phyloP scores from a whole-genome alignment of 2,329 filamentous ascomycete species.

The Arthrobotrys iridis region DNA sequence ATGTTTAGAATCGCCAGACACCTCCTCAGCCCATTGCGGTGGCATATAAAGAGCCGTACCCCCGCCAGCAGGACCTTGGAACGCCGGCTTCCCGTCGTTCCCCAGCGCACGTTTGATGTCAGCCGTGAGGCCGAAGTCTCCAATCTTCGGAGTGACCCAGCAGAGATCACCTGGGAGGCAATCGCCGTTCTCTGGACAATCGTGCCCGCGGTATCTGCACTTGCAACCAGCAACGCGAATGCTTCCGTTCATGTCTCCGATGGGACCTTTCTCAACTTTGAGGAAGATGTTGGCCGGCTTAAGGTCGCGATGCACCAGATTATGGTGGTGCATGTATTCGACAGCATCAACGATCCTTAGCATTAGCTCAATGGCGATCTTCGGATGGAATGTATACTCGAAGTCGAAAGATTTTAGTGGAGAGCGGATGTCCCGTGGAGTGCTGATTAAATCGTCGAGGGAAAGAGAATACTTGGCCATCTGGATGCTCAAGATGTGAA shows the following conservation, averaged over 20 bases:
- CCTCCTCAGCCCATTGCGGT: slow-evolving; percentile 29
- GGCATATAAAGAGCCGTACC: slow-evolving; percentile 47
- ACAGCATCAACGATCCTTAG: slow-evolving; percentile 71
- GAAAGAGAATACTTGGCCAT: slow-evolving; percentile 74
- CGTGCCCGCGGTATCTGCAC: slow-evolving; percentile 61
- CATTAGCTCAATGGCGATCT: slow-evolving; percentile 69
- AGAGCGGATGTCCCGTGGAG: slow-evolving; percentile 55
- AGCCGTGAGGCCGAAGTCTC: slow-evolving; percentile 74
- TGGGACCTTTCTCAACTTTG: slow-evolving; percentile 62
- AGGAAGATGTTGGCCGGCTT: slow-evolving; percentile 77
- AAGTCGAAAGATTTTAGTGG: slow-evolving; percentile 56
- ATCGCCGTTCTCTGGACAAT: slow-evolving; percentile 57
- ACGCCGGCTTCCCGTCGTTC: slow-evolving; percentile 61
- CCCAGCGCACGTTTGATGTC: slow-evolving; percentile 64
- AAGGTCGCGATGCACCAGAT: slow-evolving; percentile 73
- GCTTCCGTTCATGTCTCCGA: slow-evolving; percentile 61
- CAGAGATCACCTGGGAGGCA: slow-evolving; percentile 59
- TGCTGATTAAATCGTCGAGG: slow-evolving; percentile 69
- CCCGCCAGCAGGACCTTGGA: slow-evolving; percentile 68
- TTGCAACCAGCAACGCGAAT: slow-evolving; percentile 64
- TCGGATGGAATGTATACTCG: slow-evolving; percentile 72
- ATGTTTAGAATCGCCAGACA: not conserved
- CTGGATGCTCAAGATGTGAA: slow-evolving; percentile 66
- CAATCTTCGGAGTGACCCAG: slow-evolving; percentile 69
- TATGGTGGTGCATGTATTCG: slow-evolving; percentile 71